phyloP scores from a whole-genome alignment of 345 rosid species.

The Heritiera fomes region DNA sequence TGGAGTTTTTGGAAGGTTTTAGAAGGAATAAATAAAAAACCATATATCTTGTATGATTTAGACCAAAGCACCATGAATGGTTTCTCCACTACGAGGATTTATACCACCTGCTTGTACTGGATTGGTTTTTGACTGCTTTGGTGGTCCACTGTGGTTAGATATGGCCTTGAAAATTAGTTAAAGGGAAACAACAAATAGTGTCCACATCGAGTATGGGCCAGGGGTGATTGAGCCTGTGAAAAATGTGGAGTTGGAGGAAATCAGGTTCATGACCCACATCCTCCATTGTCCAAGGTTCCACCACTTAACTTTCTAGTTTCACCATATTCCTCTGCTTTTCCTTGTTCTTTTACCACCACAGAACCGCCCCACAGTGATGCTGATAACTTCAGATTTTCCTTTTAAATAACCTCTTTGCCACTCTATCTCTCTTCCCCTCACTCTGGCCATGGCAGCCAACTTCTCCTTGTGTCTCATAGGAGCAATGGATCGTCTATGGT shows the following conservation, averaged over 20 bases:
- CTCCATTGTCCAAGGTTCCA: neutral
- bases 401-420: neutral
- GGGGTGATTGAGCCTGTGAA: neutral
- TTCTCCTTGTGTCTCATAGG: constrained; percentile 35
- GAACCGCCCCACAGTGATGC: neutral
- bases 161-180: neutral
- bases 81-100: neutral
- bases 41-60: neutral
- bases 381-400: neutral
- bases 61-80: neutral
- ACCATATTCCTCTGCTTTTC: neutral
- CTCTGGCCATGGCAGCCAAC: constrained; percentile 34
- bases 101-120: neutral
- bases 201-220: constrained; percentile 8
- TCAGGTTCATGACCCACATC: constrained; percentile 13
- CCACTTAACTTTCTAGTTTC: neutral
- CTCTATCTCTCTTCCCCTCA: neutral
- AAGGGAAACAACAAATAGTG: constrained; percentile 6
- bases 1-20: too few species aligned
- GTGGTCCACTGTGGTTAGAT: neutral
- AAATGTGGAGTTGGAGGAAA: constrained; percentile 13
- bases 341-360: constrained; percentile 7
- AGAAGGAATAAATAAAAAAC: neutral
- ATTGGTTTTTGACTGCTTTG: neutral
- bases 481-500: constrained; percentile 71